Evolutionary conservation across 768 basidiomycete genomes (phyloP).

Genomic region (Chlorophyllum brunneum): DNA sequence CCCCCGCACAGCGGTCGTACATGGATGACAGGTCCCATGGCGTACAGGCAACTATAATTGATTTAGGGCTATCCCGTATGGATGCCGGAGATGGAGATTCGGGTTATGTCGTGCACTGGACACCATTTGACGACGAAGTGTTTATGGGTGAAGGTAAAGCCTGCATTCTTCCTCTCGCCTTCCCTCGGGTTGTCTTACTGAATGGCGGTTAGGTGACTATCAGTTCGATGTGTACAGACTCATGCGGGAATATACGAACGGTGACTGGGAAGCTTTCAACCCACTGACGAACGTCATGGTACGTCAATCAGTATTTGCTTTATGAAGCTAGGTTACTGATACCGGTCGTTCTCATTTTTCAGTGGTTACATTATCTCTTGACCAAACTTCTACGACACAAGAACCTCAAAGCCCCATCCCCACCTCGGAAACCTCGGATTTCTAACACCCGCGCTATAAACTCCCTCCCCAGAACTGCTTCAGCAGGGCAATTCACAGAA

Average conservation of each 20-base stretch:
- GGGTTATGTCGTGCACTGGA: conserved; percentile 58
- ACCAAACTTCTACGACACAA: conserved; percentile 70
- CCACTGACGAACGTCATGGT: conserved; percentile 93
- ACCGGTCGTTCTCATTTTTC: conserved; percentile 13
- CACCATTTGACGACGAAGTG: conserved; percentile 81
- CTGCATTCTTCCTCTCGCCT: background rate
- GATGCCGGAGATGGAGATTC: conserved; percentile 47
- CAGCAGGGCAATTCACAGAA: conserved; percentile 45
- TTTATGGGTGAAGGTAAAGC: conserved; percentile 84
- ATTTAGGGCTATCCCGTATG: conserved; percentile 90
- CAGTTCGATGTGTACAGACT: conserved; percentile 94
- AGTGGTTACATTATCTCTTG: conserved; percentile 92
- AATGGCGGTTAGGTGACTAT: conserved; percentile 59
- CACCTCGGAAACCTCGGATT: conserved; percentile 37
- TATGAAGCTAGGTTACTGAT: background rate
- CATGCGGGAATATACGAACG: conserved; percentile 64
- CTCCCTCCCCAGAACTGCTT: conserved; percentile 11
- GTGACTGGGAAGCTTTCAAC: conserved; percentile 71
- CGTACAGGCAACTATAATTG: conserved; percentile 82
- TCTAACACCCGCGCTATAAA: background rate
- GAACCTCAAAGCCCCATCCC: conserved; percentile 53
- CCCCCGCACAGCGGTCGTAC: conserved; percentile 22
- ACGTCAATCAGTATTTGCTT: conserved; percentile 19
- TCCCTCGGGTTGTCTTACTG: background rate
- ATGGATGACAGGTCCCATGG: conserved; percentile 73